Percentiles rank a stretch among this genome's conserved stretches.
These are phyloP conservation scores for Phytophthora vignae DNA, from an alignment of 352 stramenopile genomes.

Conservation along the genomic window DNA sequence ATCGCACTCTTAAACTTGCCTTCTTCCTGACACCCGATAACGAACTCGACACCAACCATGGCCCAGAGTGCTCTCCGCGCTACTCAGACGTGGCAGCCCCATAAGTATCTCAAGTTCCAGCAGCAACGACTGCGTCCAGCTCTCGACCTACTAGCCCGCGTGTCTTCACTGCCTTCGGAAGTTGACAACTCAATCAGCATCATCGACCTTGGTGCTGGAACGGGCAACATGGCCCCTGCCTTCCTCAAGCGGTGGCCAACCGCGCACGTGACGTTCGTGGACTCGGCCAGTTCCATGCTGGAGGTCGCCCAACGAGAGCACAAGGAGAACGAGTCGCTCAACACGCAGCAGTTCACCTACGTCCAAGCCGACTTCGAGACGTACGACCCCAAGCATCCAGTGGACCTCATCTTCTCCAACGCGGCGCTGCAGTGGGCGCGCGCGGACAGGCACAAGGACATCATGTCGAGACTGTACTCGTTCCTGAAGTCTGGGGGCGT, in stretches of 20 bases:
- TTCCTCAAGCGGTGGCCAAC: conserved; percentile 68
- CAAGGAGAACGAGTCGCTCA: conserved; percentile 23
- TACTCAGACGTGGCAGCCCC: conserved; percentile 55
- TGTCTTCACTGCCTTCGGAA: conserved; percentile 14
- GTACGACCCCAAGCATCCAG: conserved; percentile 42
- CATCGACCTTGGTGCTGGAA: conserved; percentile 70
- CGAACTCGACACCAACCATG: background rate
- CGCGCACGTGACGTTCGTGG: conserved; percentile 62
- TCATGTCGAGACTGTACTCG: conserved; percentile 56
- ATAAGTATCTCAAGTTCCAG: conserved; percentile 73
- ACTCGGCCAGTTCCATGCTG: conserved; percentile 70
- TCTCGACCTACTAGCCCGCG: conserved; percentile 64
- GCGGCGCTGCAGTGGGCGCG: conserved; percentile 73
- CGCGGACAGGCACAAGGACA: conserved; percentile 45
- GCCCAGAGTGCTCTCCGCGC: conserved; percentile 6
- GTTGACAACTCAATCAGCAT: conserved; percentile 40
- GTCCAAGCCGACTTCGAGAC: conserved; percentile 61
- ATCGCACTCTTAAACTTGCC: background rate
- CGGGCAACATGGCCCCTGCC: conserved; percentile 68
- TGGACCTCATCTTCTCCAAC: conserved; percentile 81
- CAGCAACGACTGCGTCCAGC: conserved; percentile 58
- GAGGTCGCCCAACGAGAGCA: conserved; percentile 55
- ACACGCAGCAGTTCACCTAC: conserved; percentile 43
- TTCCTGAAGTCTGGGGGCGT: conserved; percentile 67
- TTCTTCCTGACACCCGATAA: no score